A percentile compares a stretch with the other conserved stretches of the same genome.
These are phyloP conservation scores for Solanum infundibuliforme DNA, from an alignment of 257 asterid species.

Conservation along the genomic window DNA sequence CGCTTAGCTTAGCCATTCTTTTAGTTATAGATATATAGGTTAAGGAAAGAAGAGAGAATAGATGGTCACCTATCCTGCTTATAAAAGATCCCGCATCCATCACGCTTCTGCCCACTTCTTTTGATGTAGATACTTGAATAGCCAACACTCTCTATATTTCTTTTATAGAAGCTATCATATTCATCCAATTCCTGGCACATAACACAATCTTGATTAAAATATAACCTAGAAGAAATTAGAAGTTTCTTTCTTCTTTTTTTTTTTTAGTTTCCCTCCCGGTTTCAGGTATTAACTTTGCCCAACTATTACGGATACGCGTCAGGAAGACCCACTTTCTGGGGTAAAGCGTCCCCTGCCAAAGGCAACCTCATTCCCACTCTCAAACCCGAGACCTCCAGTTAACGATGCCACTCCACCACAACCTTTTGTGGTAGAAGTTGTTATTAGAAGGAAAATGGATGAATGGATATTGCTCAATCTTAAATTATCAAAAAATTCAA, in stretches of 20 bases:
- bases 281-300: neutral
- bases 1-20: neutral
- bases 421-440: neutral
- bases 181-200: slow-evolving; percentile 74
- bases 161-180: slow-evolving; percentile 73
- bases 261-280: neutral
- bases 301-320: neutral
- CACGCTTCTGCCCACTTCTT: slow-evolving; percentile 85
- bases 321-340: neutral
- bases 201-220: neutral
- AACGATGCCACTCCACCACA: neutral
- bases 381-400: neutral
- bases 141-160: slow-evolving; percentile 65
- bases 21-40: neutral
- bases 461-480: neutral
- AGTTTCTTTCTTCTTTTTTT: neutral
- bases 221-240: neutral
- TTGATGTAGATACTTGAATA: slow-evolving; percentile 69
- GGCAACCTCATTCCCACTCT: neutral
- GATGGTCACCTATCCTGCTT: slow-evolving; percentile 41
- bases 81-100: slow-evolving; percentile 91
- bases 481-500: neutral
- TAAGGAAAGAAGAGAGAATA: slow-evolving; percentile 1
- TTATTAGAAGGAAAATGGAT: neutral
- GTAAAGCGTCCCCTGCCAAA: neutral